Evolutionary conservation across 2,329 filamentous ascomycete genomes (phyloP), one percentile per base, ranked within the genome.

Genomic region (Trichoderma sp.): DNA sequence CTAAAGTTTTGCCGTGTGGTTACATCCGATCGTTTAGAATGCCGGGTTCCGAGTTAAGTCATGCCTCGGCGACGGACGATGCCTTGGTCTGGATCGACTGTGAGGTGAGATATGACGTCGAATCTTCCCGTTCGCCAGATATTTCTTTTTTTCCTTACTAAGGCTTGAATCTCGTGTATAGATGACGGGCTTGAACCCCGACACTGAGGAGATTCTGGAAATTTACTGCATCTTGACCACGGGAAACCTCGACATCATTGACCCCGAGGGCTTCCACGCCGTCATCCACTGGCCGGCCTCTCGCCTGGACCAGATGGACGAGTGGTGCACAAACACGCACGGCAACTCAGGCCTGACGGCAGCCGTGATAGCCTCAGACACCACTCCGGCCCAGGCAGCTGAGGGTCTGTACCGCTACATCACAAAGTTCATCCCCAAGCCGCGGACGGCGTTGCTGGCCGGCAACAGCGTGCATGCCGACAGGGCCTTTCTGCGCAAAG

Each of bases 401-500:
- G 83, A 87, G 7, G 88, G 86, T 15, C 86, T 99, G 43, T 87
- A 98, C 43, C 85, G 86, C 26, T 98, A 98, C 81, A 91, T 99
- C 76, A 87, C 91, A 76, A 86, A 84, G 73, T 86, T 91, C 78
- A 87, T 96, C 6, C 93, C 94, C 0, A 83, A 91, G 72, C 84
- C 85, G 9, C 86, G 90, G 62, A 88, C 82, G 39, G 95, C 90
- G 1, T 81, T 98, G 71, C 85, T 99, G 53, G 95, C 96, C 0
- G 96, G 96, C 2, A 99, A 97, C 82, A 96, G 92, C 71, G 93
- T 99, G 30, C 95, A 99, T 79, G 93, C 92, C 4, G 96, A 99
- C 81, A 90, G 90, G 76, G 89, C 89, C 2, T 99, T 99, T 79
- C 85, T 99, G 72, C 85, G 89, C 6, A 88, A 88, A 74, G 86